Conservation (phyloP, 495 filamentous ascomycete genomes). For the Trichocladium uniseriatum region DNA sequence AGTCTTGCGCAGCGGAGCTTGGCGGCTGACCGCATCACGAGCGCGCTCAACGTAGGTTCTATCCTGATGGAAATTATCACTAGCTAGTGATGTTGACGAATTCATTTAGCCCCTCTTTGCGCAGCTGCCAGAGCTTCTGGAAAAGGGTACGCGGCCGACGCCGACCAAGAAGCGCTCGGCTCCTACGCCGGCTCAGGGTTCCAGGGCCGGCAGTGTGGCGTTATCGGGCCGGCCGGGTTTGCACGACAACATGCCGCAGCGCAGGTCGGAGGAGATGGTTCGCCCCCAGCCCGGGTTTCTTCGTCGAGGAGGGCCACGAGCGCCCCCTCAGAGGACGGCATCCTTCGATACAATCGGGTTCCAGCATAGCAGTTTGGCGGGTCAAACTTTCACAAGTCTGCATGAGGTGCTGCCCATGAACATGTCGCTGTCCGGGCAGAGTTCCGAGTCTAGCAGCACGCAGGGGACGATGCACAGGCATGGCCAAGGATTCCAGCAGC, state of each 20-base stretch:
- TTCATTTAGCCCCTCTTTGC: constrained; percentile 60
- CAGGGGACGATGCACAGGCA: constrained; percentile 14
- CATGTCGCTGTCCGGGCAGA: constrained; percentile 16
- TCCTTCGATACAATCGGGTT: constrained; percentile 27
- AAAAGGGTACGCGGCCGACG: constrained; percentile 29
- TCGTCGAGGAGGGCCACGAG: constrained; percentile 11
- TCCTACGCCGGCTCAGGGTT: constrained; percentile 44
- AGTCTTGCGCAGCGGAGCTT: constrained; percentile 72
- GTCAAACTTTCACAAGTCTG: constrained; percentile 22
- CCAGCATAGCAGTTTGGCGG: constrained; percentile 17
- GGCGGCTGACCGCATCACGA: constrained; percentile 78
- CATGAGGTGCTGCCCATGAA: constrained; percentile 27
- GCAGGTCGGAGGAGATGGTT: constrained; percentile 43
- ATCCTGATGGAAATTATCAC: too few species aligned
- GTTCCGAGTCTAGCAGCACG: constrained; percentile 20
- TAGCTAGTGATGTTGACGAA: not conserved
- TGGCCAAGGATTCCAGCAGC: constrained; percentile 9
- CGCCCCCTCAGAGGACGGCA: constrained; percentile 22
- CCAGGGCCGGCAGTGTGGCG: constrained; percentile 24
- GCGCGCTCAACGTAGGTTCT: constrained; percentile 54
- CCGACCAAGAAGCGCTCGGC: constrained; percentile 51
- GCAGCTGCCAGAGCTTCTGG: constrained; percentile 62
- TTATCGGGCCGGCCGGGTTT: constrained; percentile 19
- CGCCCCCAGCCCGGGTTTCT: constrained; percentile 26
- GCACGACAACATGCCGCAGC: constrained; percentile 22